A percentile compares a stretch with the other conserved stretches of the same genome.
Evolutionary conservation across 345 rosid species (phyloP).

Genomic region (Aquilaria malaccensis): DNA sequence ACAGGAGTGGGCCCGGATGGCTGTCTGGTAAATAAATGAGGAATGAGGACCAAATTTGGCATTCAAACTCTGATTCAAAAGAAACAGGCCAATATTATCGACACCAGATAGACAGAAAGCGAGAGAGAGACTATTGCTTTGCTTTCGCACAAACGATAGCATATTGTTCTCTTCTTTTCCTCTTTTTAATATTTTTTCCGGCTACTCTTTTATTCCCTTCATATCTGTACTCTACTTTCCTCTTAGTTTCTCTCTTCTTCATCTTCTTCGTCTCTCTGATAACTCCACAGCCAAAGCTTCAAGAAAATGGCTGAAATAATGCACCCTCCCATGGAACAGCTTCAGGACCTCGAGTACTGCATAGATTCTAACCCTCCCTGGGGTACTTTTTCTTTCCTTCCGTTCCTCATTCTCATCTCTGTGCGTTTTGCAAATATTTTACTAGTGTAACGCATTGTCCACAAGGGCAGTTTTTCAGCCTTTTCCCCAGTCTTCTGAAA

Average conservation of each 20-base stretch:
- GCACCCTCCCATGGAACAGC: conserved; percentile 92
- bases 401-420: not conserved
- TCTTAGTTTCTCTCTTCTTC: conserved; percentile 15
- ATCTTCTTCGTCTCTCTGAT: not conserved
- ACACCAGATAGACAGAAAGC: conserved; percentile 10
- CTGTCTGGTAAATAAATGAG: conserved; percentile 12
- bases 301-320: conserved; percentile 50
- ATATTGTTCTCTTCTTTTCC: conserved; percentile 25
- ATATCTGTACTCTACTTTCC: conserved; percentile 44
- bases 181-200: conserved; percentile 2
- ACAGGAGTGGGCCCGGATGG: conserved; percentile 10
- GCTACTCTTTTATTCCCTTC: conserved; percentile 35
- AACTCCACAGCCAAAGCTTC: conserved; percentile 8
- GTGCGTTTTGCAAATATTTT: not conserved
- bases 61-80: not conserved
- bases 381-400: conserved; percentile 41
- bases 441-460: not conserved
- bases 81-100: not conserved
- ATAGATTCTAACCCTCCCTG: conserved; percentile 99
- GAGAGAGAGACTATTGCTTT: conserved; percentile 18
- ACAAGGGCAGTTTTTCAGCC: not conserved
- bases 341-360: conserved; percentile 97
- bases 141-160: conserved; percentile 21
- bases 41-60: conserved; percentile 11
- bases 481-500: no score